Evolutionary conservation across 2,329 filamentous ascomycete genomes (phyloP), one percentile per base, ranked within the genome.

Genomic region (Penicillium sp.): DNA sequence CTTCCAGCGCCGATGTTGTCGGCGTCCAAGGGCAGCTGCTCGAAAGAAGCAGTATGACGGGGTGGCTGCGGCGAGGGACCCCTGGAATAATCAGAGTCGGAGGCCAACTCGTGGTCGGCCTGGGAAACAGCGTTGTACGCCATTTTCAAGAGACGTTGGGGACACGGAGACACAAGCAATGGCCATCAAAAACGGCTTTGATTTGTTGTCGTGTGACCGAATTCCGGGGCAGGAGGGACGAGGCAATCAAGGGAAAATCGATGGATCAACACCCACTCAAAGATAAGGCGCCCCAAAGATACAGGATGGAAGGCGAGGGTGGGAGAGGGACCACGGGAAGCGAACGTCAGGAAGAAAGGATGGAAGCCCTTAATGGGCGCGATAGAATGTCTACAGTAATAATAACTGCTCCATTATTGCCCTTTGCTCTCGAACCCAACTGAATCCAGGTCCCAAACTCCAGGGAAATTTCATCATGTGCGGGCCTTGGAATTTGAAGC

Each of bases 101-200:
- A 79, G 56, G 71, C 72, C 58, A 74, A 69, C 55, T 80, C 77
- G 51, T 71, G 70, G 62, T 81, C 78, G 60, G 70, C 66, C 68
- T 81, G 79, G 56, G 77, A 74, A 64, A 81, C 64, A 63, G 76
- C 73, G 64, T 78, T 79, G 73, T 81, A 81, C 53, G 74, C 75
- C 79, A 81, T 81, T 53, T 62, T 71, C 51, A 56, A 59, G 53
- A 56, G 29, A 17, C 38, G 44, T 51, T 50, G 61, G 59, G 59
- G 46, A 48, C 31, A 47, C 49, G 30, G 41, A 44, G 13, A 47
- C 29, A 44, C 41, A 49, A 57, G 52, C 52, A 26, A 64, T 44
- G 52, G 58, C 64, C 65, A 66, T 68, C 45, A 60, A 63, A 57
- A 44, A 41, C 41, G 54, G 5, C 26, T 56, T 31, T 29, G 41